These are phyloP conservation scores for Cyclotella cryptica DNA, from an alignment of 108 stramenopile genomes.

Conservation along the genomic window DNA sequence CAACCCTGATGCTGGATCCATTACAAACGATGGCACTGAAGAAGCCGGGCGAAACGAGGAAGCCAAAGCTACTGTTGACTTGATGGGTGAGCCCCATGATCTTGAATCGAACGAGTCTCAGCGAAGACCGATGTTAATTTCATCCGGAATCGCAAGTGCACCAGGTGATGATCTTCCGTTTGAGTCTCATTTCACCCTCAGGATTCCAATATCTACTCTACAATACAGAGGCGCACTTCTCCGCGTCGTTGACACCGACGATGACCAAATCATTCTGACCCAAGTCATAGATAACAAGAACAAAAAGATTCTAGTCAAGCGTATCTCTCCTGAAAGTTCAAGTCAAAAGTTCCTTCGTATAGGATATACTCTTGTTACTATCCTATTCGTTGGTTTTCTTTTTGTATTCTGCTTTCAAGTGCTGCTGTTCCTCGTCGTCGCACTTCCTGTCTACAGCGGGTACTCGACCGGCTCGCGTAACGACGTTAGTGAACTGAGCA, in stretches of 20 bases:
- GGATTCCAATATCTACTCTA: slow-evolving; percentile 54
- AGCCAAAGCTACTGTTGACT: not conserved
- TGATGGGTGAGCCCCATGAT: not conserved
- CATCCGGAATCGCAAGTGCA: slow-evolving; percentile 7
- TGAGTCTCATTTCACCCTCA: slow-evolving; percentile 65
- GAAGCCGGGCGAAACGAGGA: not conserved
- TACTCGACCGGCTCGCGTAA: slow-evolving; percentile 6
- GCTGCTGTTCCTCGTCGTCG: slow-evolving; percentile 62
- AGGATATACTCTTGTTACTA: slow-evolving; percentile 61
- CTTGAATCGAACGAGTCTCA: not conserved
- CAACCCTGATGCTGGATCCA: not conserved
- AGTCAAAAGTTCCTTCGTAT: slow-evolving; percentile 49
- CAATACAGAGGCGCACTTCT: slow-evolving; percentile 50
- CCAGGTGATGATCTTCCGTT: slow-evolving; percentile 26
- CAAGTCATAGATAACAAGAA: slow-evolving; percentile 39
- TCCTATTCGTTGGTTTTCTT: slow-evolving; percentile 66
- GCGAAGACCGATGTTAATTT: not conserved
- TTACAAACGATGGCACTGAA: not conserved
- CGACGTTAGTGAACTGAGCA: not conserved
- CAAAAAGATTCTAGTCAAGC: slow-evolving; percentile 53
- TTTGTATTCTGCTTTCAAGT: slow-evolving; percentile 77
- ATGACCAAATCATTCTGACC: slow-evolving; percentile 64
- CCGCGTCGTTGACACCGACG: slow-evolving; percentile 51
- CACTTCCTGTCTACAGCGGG: slow-evolving; percentile 53
- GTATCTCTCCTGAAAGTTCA: slow-evolving; percentile 38